Base-by-base conservation (phyloP, 2,329 filamentous ascomycete species). In the Orbilia ellipsospora region DNA sequence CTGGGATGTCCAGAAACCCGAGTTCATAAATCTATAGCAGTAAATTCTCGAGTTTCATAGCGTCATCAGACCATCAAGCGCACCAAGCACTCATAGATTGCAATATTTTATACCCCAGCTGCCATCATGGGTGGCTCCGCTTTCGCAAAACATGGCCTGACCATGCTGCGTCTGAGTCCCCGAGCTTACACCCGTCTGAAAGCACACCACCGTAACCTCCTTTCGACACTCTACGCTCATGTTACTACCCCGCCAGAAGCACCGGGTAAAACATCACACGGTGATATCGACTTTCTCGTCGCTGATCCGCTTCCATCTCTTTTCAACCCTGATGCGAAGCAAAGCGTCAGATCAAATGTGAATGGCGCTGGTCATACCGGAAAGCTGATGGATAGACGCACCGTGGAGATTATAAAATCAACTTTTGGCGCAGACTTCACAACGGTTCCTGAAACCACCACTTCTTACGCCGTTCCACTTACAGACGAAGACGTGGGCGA, bases 211-310 rank as follows among this genome's bases (percentile, higher is more conserved):
- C 82, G 85, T 26, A 68, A 80, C 0, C 81, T 85, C 1, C 85
- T 92, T 0, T 81, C 82, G 0, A 78, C 83, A 0, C 82, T 90
- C 2, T 92, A 88, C 78, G 64, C 82, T 0, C 83, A 82, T 6
- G 88, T 91, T 3, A 86, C 84, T 0, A 85, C 86, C 0, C 89
- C 91, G 0, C 86, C 90, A 28, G 90, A 93, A 78, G 90, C 87
- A 0, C 91, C 92, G 0, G 89, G 81, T 0, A 95, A 95, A 81
- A 50, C 78, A 0, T 87, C 89, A 78, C 86, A 88, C 79, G 92
- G 92, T 18, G 92, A 95, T 78, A 83, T 96, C 44, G 92, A 95
- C 81, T 84, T 94, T 72, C 81, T 93, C 0, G 85, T 92, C 0
- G 83, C 84, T 0, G 80, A 80, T 36, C 82, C 83, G 15, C 80